These are phyloP conservation scores for Botryosphaeria dothidea DNA, from an alignment of 2,329 filamentous ascomycete species.

Conservation along the genomic window DNA sequence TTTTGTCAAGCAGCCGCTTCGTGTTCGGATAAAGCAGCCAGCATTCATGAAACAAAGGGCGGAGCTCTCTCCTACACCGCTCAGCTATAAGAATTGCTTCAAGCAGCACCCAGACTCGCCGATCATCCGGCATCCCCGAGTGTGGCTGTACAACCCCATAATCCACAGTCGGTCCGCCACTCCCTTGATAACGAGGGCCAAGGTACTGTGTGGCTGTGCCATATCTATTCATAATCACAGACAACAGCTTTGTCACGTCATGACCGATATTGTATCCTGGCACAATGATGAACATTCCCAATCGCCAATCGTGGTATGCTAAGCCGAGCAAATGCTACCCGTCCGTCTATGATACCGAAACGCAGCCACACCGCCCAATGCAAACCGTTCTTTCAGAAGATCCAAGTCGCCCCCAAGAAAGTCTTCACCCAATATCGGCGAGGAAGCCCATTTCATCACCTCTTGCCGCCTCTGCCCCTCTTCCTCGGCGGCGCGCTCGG, in stretches of 20 bases:
- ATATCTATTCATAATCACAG: not conserved
- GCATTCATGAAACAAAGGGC: not conserved
- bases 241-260: too few relatives aligned
- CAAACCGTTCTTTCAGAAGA: not conserved
- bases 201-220: not conserved
- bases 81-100: not conserved
- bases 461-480: not conserved
- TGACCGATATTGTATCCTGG: not conserved
- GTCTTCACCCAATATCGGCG: too few relatives aligned
- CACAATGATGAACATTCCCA: not conserved
- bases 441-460: not conserved
- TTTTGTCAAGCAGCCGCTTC: not conserved
- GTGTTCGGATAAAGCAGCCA: not conserved
- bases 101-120: not conserved
- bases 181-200: not conserved
- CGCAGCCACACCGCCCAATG: not conserved
- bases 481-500: not conserved
- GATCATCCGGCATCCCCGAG: not conserved
- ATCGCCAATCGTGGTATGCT: not conserved
- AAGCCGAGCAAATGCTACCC: not conserved
- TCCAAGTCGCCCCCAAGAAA: too few relatives aligned
- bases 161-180: not conserved
- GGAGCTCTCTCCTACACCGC: constrained; percentile 1
- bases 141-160: not conserved
- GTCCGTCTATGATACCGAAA: not conserved